A percentile compares a stretch with the other conserved stretches of the same genome.
These are phyloP conservation scores for Nemania sp. DNA, from an alignment of 2,329 filamentous ascomycete genomes.

Conservation along the genomic window DNA sequence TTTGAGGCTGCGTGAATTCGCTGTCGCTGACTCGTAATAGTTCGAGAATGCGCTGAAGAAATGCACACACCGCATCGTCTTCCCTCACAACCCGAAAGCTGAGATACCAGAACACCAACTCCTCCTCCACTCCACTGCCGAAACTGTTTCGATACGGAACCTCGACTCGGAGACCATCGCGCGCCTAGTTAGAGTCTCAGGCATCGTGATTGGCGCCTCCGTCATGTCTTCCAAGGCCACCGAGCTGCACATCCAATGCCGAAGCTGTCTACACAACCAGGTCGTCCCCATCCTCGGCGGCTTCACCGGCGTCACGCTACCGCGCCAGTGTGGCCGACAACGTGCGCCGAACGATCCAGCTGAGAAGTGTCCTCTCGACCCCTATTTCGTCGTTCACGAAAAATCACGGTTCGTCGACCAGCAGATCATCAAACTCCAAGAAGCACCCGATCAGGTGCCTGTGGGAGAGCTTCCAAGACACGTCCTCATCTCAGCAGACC, in stretches of 20 bases:
- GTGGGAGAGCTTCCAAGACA: slow-evolving; percentile 95
- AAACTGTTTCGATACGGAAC: slow-evolving; percentile 90
- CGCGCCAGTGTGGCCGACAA: slow-evolving; percentile 71
- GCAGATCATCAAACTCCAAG: slow-evolving; percentile 96
- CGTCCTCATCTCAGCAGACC: slow-evolving; percentile 93
- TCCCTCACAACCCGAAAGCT: slow-evolving; percentile 69
- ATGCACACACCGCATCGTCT: slow-evolving; percentile 92
- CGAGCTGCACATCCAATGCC: slow-evolving; percentile 81
- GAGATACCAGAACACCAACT: slow-evolving; percentile 89
- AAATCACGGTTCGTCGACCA: slow-evolving; percentile 95
- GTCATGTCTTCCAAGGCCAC: slow-evolving; percentile 97
- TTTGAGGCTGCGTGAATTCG: background rate
- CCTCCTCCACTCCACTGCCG: slow-evolving; percentile 87
- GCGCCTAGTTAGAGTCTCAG: slow-evolving; percentile 92
- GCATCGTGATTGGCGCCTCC: slow-evolving; percentile 95
- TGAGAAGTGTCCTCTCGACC: slow-evolving; percentile 85
- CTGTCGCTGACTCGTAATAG: slow-evolving; percentile 49
- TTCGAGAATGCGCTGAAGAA: slow-evolving; percentile 89
- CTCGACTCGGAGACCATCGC: slow-evolving; percentile 92
- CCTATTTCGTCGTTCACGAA: slow-evolving; percentile 95
- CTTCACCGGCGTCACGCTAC: slow-evolving; percentile 84
- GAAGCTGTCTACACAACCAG: slow-evolving; percentile 76
- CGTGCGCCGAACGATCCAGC: slow-evolving; percentile 67
- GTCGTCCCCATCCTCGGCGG: slow-evolving; percentile 77
- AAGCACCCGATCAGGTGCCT: slow-evolving; percentile 95